phyloP scores from a whole-genome alignment of 1,284 basidiomycete genomes.

The Austroboletus niveus region DNA sequence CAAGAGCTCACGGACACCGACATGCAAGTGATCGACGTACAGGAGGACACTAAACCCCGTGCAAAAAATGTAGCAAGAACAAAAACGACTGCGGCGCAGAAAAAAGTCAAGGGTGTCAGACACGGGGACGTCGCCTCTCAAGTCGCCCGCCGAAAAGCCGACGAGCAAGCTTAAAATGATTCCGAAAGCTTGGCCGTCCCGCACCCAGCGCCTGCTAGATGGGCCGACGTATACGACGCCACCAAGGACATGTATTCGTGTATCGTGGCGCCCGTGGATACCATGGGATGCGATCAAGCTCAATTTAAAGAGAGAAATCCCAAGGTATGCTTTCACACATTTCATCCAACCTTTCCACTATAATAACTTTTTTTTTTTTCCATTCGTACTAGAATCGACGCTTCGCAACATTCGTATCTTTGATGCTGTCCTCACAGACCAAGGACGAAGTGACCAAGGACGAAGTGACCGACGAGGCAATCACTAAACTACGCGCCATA shows the following conservation, averaged over 20 bases:
- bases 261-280: slow-evolving; percentile 84
- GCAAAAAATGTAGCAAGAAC: neutral
- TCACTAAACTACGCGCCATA: slow-evolving; percentile 69
- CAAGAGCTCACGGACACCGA: slow-evolving; percentile 27
- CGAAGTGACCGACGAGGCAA: slow-evolving; percentile 83
- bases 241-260: slow-evolving; percentile 78
- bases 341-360: no score
- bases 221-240: slow-evolving; percentile 73
- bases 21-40: slow-evolving; percentile 2
- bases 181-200: slow-evolving; percentile 57
- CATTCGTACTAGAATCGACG: slow-evolving; percentile 52
- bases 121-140: no score
- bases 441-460: no score
- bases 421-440: slow-evolving; percentile 97
- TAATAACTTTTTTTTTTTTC: no score
- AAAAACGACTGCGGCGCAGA: neutral
- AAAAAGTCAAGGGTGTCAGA: neutral
- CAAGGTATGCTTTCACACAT: slow-evolving; percentile 43
- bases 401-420: slow-evolving; percentile 83
- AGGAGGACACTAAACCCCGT: neutral
- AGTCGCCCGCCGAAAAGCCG: slow-evolving; percentile 1
- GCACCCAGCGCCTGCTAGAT: slow-evolving; percentile 71
- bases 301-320: slow-evolving; percentile 62
- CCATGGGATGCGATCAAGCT: slow-evolving; percentile 83
- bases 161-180: slow-evolving; percentile 40